Base-by-base conservation (phyloP, 2,329 filamentous ascomycete species). In the Pseudogymnoascus destructans region DNA sequence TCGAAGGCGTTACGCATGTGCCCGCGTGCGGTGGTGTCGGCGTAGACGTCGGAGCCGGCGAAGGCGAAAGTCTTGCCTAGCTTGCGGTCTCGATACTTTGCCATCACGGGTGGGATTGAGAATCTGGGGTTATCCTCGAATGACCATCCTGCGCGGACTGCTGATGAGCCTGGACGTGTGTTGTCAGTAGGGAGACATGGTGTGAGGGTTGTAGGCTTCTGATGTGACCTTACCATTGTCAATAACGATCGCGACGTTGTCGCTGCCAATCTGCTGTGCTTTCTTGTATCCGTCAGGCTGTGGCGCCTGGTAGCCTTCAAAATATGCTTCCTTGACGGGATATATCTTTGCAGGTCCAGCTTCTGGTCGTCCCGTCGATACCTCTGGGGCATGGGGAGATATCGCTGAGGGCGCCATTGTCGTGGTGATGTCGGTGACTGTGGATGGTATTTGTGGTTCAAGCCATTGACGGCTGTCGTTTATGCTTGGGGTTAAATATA, bases 41-140 rank as follows among this genome's bases (percentile, higher is more conserved):
- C 86, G 68, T 93, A 97, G 68, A 95, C 89, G 74, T 98, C 93
- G 65, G 84, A 83, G 59, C 93, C 93, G 46, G 95, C 86, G 69
- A 97, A 96, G 23, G 87, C 89, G 69, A 95, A 95, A 21, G 89
- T 95, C 73, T 89, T 90, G 68, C 87, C 88, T 54, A 95, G 75
- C 71, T 97, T 98, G 66, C 93, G 86, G 70, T 98, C 93, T 68
- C 91, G 86, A 72, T 95, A 98, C 67, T 92, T 89, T 63, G 93
- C 86, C 83, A 95, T 95, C 64, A 96, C 87, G 10, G 93, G 92
- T 1, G 91, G 88, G 35, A 95, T 79, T 61, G 80, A 79, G 59
- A 97, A 77, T 63, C 89, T 82, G 1, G 93, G 93, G n/a, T 77
- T 75, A 62, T 82, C 76, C 67, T 97, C 92, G 69, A 95, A 95